Percentiles rank a stretch among this genome's conserved stretches.
Conservation (phyloP, 352 stramenopile species). For the Globisporangium echinulatum region DNA sequence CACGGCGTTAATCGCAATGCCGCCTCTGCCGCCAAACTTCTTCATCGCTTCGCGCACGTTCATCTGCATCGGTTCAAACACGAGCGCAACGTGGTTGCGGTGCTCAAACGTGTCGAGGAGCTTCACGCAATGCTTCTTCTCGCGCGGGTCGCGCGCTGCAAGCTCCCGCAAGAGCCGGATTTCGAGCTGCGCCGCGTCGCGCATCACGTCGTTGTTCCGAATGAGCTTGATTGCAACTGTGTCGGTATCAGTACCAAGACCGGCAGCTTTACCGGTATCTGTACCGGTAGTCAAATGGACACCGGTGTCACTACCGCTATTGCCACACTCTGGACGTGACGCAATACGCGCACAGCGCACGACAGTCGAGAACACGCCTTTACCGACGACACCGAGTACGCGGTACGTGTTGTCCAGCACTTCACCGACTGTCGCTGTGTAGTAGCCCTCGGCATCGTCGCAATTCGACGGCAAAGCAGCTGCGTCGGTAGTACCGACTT, state of each 20-base stretch:
- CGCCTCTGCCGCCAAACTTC: slow-evolving; percentile 82
- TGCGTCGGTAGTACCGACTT: background rate
- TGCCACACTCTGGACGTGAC: slow-evolving; percentile 4
- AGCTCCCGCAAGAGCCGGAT: slow-evolving; percentile 77
- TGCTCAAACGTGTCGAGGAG: slow-evolving; percentile 87
- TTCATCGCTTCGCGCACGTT: slow-evolving; percentile 93
- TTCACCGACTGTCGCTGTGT: slow-evolving; percentile 93
- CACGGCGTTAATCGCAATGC: slow-evolving; percentile 82
- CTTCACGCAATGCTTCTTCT: slow-evolving; percentile 84
- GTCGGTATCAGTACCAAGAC: slow-evolving; percentile 11
- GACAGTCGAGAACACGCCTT: slow-evolving; percentile 98
- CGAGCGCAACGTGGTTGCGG: slow-evolving; percentile 93
- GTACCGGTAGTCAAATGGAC: no score
- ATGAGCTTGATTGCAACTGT: slow-evolving; percentile 86
- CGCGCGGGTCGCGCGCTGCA: slow-evolving; percentile 48
- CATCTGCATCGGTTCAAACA: slow-evolving; percentile 97
- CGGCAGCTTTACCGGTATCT: no score
- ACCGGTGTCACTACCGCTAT: no score
- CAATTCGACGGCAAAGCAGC: slow-evolving; percentile 84
- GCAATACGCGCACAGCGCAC: slow-evolving; percentile 87
- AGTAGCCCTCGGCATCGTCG: slow-evolving; percentile 98
- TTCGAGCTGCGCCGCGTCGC: slow-evolving; percentile 90
- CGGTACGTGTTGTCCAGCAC: slow-evolving; percentile 89
- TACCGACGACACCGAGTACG: slow-evolving; percentile 92
- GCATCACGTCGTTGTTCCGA: slow-evolving; percentile 98